Conservation (phyloP, 352 stramenopile genomes). For the Globisporangium paddicum region DNA sequence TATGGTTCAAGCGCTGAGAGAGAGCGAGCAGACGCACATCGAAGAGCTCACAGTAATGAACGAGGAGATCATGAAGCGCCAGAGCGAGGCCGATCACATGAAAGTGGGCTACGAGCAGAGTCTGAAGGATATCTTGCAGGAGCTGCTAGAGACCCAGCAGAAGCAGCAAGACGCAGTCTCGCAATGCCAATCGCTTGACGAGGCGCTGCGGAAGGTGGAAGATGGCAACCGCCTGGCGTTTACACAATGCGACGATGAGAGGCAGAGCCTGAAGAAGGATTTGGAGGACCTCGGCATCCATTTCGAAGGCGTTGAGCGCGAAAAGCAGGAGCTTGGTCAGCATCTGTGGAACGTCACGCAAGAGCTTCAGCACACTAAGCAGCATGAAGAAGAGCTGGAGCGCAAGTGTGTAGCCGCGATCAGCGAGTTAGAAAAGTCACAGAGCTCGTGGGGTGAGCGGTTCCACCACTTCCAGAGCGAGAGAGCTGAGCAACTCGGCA, state of each 20-base stretch:
- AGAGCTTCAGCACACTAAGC: constrained; percentile 32
- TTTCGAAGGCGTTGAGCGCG: constrained; percentile 16
- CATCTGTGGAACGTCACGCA: constrained; percentile 60
- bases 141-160: constrained; percentile 27
- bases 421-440: constrained; percentile 26
- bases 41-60: constrained; percentile 61
- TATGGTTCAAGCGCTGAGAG: constrained; percentile 23
- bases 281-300: constrained; percentile 9
- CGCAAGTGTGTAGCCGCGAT: constrained; percentile 6
- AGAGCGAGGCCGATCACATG: constrained; percentile 28
- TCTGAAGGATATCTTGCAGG: constrained; percentile 20
- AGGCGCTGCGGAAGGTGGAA: constrained; percentile 18
- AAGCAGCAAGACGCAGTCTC: constrained; percentile 18
- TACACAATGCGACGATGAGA: constrained; percentile 17
- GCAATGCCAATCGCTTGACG: constrained; percentile 13
- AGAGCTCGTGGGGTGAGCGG: constrained; percentile 24
- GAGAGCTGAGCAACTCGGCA: constrained; percentile 26
- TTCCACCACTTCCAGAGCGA: constrained; percentile 43
- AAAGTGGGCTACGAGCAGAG: constrained; percentile 33
- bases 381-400: constrained; percentile 25
- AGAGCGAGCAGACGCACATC: constrained; percentile 30
- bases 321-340: constrained; percentile 57
- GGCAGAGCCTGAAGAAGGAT: constrained; percentile 2
- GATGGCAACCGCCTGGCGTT: constrained; percentile 14
- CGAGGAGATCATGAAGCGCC: constrained; percentile 41